Percentiles rank a stretch among this genome's conserved stretches.
Evolutionary conservation across 345 rosid genomes (phyloP).

Genomic region (Eucalyptus pauciflora): DNA sequence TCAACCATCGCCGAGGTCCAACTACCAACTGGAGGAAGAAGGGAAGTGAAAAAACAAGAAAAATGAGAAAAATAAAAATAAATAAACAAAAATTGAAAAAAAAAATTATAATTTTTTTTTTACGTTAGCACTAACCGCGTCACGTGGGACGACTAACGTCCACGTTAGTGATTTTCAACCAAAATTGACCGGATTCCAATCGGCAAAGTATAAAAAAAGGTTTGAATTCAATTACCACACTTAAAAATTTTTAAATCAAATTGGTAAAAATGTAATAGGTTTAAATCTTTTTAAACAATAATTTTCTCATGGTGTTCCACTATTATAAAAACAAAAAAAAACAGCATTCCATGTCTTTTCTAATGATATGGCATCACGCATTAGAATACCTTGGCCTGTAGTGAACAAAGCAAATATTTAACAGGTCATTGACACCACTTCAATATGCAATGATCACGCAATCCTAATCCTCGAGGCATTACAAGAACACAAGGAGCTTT

Average conservation of each 20-base stretch:
- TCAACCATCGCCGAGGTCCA: neutral
- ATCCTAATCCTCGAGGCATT: neutral
- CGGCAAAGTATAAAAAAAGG: too few relatives aligned
- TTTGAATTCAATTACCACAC: neutral
- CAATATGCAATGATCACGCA: neutral
- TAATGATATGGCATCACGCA: neutral
- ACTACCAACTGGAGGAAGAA: neutral
- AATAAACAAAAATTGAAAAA: too few relatives aligned
- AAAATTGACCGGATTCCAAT: too few relatives aligned
- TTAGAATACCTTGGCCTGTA: neutral
- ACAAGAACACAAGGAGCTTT: neutral
- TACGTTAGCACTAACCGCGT: fast-evolving
- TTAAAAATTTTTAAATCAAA: too few relatives aligned
- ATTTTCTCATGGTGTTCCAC: neutral
- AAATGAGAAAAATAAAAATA: too few relatives aligned
- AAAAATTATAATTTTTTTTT: too few relatives aligned
- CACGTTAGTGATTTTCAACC: too few relatives aligned
- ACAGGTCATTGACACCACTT: neutral
- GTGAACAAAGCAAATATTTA: neutral
- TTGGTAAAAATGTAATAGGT: too few relatives aligned
- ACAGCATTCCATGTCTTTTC: neutral
- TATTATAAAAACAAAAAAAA: neutral
- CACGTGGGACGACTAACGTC: fast-evolving
- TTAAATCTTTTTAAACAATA: too few relatives aligned
- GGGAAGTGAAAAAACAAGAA: neutral